Conservation (phyloP, 257 asterid genomes). For the Solanum etuberosum region DNA sequence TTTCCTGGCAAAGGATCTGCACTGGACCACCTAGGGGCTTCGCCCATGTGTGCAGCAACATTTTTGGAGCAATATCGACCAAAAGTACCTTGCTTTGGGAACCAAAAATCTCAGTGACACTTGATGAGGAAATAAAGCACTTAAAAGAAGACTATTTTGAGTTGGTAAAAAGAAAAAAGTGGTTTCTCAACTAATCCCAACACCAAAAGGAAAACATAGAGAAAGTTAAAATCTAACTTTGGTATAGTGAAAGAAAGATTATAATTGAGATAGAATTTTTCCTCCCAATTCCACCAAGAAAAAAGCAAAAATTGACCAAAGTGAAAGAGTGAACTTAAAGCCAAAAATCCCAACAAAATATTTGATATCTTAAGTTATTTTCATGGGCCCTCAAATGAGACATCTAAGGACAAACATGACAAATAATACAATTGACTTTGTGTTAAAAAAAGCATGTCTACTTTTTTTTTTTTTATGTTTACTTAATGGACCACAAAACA, state of each 20-base stretch:
- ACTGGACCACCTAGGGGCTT: background rate
- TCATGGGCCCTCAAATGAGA: background rate
- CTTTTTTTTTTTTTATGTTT: background rate
- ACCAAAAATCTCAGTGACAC: background rate
- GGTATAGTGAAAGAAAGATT: background rate
- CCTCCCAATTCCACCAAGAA: background rate
- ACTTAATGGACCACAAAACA: background rate
- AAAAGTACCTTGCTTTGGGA: background rate
- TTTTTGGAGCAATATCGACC: background rate
- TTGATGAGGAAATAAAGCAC: background rate
- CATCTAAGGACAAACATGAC: background rate
- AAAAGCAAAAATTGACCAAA: background rate
- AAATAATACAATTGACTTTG: background rate
- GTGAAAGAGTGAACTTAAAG: background rate
- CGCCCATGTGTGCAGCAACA: rapidly evolving
- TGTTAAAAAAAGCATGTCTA: background rate
- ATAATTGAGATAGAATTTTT: background rate
- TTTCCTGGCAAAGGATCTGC: background rate
- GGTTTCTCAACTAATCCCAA: background rate
- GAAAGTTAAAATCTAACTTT: background rate
- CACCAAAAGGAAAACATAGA: background rate
- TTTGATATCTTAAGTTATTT: background rate
- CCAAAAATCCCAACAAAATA: background rate
- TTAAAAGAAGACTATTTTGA: background rate
- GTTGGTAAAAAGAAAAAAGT: background rate